Evolutionary conservation across 345 rosid genomes (phyloP).

Genomic region (Pistacia vera): DNA sequence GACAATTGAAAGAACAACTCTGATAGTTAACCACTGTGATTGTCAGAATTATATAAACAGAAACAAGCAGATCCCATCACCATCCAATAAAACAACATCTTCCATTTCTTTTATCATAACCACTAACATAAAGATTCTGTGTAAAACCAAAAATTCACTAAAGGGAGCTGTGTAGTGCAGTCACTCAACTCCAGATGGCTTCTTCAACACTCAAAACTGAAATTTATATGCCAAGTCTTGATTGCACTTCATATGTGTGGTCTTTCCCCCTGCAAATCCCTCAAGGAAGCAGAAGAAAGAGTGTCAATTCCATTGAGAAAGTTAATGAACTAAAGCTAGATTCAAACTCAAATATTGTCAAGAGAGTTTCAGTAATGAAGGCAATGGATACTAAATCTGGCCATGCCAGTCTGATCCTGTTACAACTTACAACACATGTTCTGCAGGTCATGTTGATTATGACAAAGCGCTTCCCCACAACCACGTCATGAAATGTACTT

Average conservation of each 20-base stretch:
- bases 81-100: no score
- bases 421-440: background rate
- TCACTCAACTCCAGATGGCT: background rate
- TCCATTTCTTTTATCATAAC: no score
- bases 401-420: constrained; percentile 23
- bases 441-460: constrained; percentile 12
- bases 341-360: background rate
- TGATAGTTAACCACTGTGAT: background rate
- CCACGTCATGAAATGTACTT: constrained; percentile 11
- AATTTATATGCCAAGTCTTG: background rate
- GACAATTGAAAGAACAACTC: background rate
- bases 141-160: background rate
- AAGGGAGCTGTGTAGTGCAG: background rate
- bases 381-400: constrained; percentile 1
- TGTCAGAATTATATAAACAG: background rate
- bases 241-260: background rate
- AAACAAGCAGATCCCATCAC: background rate
- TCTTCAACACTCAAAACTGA: background rate
- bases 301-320: background rate
- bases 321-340: background rate
- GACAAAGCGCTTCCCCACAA: constrained; percentile 21
- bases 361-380: constrained; percentile 7
- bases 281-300: background rate
- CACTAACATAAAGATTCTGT: background rate
- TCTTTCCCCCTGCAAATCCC: background rate